These are phyloP conservation scores for Anisodus acutangulus DNA, from an alignment of 257 asterid genomes.

Conservation along the genomic window DNA sequence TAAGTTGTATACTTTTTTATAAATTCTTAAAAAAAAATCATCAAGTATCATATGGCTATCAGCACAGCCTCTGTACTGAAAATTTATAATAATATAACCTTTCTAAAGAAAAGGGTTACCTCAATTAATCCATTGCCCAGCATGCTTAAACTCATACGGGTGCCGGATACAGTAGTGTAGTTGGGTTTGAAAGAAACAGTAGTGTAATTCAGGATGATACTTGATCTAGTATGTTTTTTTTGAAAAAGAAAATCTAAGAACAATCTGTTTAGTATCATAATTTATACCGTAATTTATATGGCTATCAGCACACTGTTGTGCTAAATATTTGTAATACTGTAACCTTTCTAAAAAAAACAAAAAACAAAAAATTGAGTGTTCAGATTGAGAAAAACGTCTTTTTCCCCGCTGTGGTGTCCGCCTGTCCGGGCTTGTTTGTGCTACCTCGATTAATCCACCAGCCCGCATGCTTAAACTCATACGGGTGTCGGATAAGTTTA, in stretches of 20 bases:
- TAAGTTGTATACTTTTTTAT: neutral
- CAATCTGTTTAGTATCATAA: neutral
- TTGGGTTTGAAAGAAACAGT: slow-evolving; percentile 12
- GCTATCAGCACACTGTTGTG: neutral
- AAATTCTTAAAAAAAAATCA: neutral
- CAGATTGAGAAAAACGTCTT: neutral
- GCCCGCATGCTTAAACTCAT: neutral
- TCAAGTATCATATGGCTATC: neutral
- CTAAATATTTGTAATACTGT: neutral
- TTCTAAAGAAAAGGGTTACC: neutral
- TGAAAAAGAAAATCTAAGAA: neutral
- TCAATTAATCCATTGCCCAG: neutral
- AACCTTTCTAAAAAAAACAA: neutral
- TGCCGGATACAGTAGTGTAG: neutral
- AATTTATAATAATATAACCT: neutral
- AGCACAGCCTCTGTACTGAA: neutral
- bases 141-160: neutral
- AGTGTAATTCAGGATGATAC: neutral
- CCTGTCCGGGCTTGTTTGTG: neutral
- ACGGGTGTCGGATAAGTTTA: neutral
- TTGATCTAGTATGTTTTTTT: neutral
- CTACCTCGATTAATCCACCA: slow-evolving; percentile 8
- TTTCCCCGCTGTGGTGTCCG: neutral
- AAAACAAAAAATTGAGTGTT: neutral
- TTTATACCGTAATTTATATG: neutral